phyloP scores from a whole-genome alignment of 2,329 filamentous ascomycete species.

The Fusarium nisikadoi region DNA sequence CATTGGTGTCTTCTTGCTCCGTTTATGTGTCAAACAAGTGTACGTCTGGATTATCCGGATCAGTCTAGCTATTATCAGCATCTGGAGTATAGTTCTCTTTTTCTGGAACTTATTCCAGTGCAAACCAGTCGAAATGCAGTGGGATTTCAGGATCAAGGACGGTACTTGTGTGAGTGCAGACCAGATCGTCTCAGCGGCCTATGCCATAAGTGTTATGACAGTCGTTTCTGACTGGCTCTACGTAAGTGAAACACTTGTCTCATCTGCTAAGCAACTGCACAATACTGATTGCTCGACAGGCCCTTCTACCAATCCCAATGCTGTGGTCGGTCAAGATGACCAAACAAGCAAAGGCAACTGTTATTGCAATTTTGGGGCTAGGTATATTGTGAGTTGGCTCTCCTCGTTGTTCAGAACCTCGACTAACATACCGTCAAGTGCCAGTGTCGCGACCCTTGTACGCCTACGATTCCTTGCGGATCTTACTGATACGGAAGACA shows the following conservation, averaged over 20 bases:
- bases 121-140: slow-evolving; percentile 60
- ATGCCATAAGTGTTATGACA: slow-evolving; percentile 63
- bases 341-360: slow-evolving; percentile 61
- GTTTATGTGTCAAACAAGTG: slow-evolving; percentile 56
- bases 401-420: neutral
- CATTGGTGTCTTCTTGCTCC: slow-evolving; percentile 63
- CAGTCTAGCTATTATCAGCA: slow-evolving; percentile 57
- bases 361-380: slow-evolving; percentile 60
- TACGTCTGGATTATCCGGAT: slow-evolving; percentile 61
- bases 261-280: neutral
- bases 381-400: slow-evolving; percentile 58
- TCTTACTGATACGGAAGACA: slow-evolving; percentile 57
- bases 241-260: slow-evolving; percentile 44
- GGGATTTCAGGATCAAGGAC: slow-evolving; percentile 60
- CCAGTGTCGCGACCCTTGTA: slow-evolving; percentile 65
- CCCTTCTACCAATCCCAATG: slow-evolving; percentile 64
- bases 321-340: slow-evolving; percentile 66
- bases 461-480: slow-evolving; percentile 60
- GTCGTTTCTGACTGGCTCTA: slow-evolving; percentile 66
- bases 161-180: slow-evolving; percentile 56
- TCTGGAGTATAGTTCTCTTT: slow-evolving; percentile 61
- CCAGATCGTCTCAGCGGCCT: slow-evolving; percentile 60
- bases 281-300: slow-evolving; percentile 45
- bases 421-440: slow-evolving; percentile 49
- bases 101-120: slow-evolving; percentile 66